Conservation (phyloP, 257 asterid genomes). For the Solanum chilense region DNA sequence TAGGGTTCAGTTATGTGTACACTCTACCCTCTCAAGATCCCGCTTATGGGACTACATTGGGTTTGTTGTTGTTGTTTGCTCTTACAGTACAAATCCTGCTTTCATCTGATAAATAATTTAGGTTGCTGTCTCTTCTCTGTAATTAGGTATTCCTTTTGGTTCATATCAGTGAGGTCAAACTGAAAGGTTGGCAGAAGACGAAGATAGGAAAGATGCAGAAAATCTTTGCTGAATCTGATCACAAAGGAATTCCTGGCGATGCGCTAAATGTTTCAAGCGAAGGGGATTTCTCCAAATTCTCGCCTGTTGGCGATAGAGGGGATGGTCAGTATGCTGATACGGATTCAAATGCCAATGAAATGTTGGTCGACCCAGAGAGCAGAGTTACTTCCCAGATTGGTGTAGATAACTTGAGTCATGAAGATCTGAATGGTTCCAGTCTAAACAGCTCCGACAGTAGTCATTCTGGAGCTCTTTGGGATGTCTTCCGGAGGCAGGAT, state of each 20-base stretch:
- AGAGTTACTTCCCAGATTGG: conserved; percentile 22
- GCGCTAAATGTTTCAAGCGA: conserved; percentile 13
- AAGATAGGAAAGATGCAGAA: conserved; percentile 25
- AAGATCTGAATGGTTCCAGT: conserved; percentile 18
- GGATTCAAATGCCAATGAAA: conserved; percentile 19
- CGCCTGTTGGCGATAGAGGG: conserved; percentile 22
- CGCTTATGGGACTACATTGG: neutral
- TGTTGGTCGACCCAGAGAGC: conserved; percentile 20
- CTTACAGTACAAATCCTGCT: neutral
- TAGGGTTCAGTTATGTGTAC: neutral
- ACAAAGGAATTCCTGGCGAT: conserved; percentile 19
- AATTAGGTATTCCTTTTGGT: conserved; percentile 81
- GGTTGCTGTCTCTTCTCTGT: conserved; percentile 7
- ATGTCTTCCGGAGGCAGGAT: conserved; percentile 78
- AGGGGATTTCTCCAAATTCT: conserved; percentile 25
- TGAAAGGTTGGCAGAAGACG: conserved; percentile 27
- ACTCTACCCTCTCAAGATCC: neutral
- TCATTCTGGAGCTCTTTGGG: conserved; percentile 81
- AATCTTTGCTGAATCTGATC: conserved; percentile 24
- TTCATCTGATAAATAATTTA: conserved; percentile 4
- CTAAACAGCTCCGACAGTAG: conserved; percentile 15
- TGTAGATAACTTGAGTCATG: conserved; percentile 14
- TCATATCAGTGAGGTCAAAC: conserved; percentile 43
- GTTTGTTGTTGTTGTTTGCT: neutral
- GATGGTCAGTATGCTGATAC: conserved; percentile 25